Conservation (phyloP, 2,329 filamentous ascomycete species). For the Fusarium sp. region DNA sequence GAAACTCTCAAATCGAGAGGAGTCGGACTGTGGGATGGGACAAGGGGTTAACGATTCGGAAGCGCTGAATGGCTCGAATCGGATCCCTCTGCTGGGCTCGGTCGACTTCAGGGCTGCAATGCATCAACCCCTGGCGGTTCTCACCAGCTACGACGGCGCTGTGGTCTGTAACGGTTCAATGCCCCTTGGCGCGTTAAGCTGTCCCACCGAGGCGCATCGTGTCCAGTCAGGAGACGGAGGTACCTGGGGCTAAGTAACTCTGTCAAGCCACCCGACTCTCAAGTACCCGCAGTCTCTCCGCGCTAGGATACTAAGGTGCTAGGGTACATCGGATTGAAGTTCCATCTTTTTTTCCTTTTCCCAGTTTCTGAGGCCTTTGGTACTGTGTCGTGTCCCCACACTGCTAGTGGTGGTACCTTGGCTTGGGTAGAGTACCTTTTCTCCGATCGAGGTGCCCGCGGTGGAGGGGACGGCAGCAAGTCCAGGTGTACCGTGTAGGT, state of each 20-base stretch:
- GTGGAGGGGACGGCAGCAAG: conserved; percentile 27
- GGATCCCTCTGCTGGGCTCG: conserved; percentile 28
- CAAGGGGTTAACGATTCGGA: conserved; percentile 22
- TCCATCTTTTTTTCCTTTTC: conserved; percentile 39
- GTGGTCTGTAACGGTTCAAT: conserved; percentile 41
- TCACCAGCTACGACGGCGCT: conserved; percentile 27
- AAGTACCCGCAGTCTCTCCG: conserved; percentile 39
- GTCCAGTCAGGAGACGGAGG: conserved; percentile 40
- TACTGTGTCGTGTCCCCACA: conserved; percentile 33
- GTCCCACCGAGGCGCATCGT: conserved; percentile 28
- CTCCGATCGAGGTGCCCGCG: conserved; percentile 32
- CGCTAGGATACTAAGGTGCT: conserved; percentile 8
- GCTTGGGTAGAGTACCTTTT: conserved; percentile 26
- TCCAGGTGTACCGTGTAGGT: conserved; percentile 12
- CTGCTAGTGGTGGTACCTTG: conserved; percentile 35
- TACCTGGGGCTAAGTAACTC: conserved; percentile 39
- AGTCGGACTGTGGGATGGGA: conserved; percentile 35
- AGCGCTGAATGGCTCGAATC: conserved; percentile 31
- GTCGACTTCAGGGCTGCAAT: conserved; percentile 42
- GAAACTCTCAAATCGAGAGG: conserved; percentile 16
- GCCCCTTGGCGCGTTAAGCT: conserved; percentile 43
- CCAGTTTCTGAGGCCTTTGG: conserved; percentile 32
- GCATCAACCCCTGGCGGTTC: conserved; percentile 37
- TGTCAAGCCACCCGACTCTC: conserved; percentile 27
- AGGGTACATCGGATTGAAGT: conserved; percentile 36